Percentiles rank a stretch among this genome's conserved stretches.
phyloP scores from a whole-genome alignment of 129 eudicot species.

The Apium graveolens region DNA sequence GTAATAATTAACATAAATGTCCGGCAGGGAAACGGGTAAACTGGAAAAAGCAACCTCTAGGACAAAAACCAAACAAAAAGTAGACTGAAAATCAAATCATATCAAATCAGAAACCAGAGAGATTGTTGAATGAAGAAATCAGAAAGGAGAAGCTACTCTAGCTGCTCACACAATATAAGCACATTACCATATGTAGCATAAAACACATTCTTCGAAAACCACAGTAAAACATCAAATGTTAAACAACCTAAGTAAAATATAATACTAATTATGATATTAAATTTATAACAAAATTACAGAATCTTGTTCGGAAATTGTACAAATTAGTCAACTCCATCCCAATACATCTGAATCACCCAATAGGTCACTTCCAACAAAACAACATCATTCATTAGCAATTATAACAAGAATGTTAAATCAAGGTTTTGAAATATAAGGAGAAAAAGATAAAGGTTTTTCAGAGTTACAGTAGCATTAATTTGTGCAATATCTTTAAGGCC shows the following conservation, averaged over 20 bases:
- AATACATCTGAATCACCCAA: constrained; percentile 1
- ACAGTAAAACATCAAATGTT: not conserved
- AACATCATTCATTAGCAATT: not conserved
- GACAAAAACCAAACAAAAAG: constrained; percentile 50
- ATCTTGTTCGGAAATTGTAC: constrained; percentile 21
- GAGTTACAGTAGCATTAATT: not conserved
- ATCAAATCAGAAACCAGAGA: constrained; percentile 14
- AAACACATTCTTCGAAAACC: constrained; percentile 11
- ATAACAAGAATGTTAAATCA: constrained; percentile 17
- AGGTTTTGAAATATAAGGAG: constrained; percentile 14
- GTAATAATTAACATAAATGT: not conserved
- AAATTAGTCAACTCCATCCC: constrained; percentile 12
- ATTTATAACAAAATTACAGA: constrained; percentile 1
- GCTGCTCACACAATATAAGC: constrained; percentile 10
- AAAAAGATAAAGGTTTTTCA: too few relatives aligned
- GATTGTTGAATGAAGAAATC: constrained; percentile 14
- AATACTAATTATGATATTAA: not conserved
- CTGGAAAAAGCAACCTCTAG: constrained; percentile 58
- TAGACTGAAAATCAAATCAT: constrained; percentile 15
- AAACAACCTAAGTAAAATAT: not conserved
- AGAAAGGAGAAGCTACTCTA: not conserved
- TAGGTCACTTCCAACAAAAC: not conserved
- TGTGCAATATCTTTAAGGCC: constrained; percentile 33
- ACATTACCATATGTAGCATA: constrained; percentile 43
- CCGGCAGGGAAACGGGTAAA: constrained; percentile 43